Base-by-base conservation (phyloP, 2,329 filamentous ascomycete species). In the Hirsutella minnesotensis region DNA sequence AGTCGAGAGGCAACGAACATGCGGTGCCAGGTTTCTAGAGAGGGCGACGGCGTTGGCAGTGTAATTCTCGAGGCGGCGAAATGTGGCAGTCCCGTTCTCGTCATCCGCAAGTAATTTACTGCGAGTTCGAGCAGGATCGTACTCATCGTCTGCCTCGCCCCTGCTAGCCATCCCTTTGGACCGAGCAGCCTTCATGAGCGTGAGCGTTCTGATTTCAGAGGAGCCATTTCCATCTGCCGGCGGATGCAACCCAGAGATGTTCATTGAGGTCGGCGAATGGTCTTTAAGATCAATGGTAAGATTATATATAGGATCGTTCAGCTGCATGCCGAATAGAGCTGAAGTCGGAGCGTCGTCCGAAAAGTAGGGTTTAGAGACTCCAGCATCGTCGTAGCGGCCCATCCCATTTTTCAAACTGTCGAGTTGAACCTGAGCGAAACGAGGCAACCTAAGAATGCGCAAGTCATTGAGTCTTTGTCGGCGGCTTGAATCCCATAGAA, bases 261-360 rank as follows among this genome's bases (percentile, higher is more conserved):
- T 37, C 15, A 31, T 10, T n/a, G 4, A 3, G 34, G n/a, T 20
- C n/a, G 34, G 34, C 27, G 30, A 9, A 21, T 34, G 37, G 15
- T 8, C 31, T 19, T 37, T 21, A 5, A 48, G 44, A 21, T 46
- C 22, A 30, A 48, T 42, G 18, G 27, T 40, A 29, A 48, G 44
- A 24, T 39, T 35, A 38, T 48, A 48, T 31, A 46, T 39, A 27
- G 47, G 47, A 31, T 48, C 44, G 16, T 42, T 48, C 13, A 48
- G 38, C 40, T 48, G 47, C 44, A 48, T 48, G 18, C 42, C 42
- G 9, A 46, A 29, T 3, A 48, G 40, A 2, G 47, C 44, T 12
- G 47, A 46, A 8, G 34, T 46, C 15, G 44, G 4, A 3, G 40
- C 40, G 16, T 43, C 24, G 19, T 46, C 46, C 4, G 43, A 13